Percentiles rank a stretch among this genome's conserved stretches.
Conservation (phyloP, 768 basidiomycete genomes). For the Pisolithus orientalis region DNA sequence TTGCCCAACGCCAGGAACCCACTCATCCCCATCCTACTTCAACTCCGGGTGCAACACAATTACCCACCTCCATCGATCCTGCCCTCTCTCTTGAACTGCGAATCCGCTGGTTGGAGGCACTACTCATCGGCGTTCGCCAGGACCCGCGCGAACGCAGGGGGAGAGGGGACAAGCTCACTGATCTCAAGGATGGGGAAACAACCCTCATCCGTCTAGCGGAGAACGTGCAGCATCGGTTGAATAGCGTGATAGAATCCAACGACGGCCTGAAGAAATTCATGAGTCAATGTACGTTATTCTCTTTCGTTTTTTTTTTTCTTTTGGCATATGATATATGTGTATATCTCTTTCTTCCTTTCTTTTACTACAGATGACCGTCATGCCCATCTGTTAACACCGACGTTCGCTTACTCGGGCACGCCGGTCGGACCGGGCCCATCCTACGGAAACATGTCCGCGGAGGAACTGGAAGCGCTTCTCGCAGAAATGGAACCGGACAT, state of each 20-base stretch:
- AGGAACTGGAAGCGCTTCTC: conserved; percentile 65
- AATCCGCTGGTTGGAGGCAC: conserved; percentile 73
- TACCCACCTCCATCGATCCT: conserved; percentile 45
- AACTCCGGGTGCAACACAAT: background rate
- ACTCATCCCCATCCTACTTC: background rate
- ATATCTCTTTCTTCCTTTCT: background rate
- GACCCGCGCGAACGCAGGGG: conserved; percentile 38
- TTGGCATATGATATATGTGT: background rate
- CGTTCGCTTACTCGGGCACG: conserved; percentile 68
- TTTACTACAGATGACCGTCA: conserved; percentile 61
- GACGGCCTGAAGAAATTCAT: conserved; percentile 73
- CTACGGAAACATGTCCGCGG: conserved; percentile 59
- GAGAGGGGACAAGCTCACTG: conserved; percentile 23
- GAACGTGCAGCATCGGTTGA: conserved; percentile 52
- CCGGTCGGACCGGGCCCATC: conserved; percentile 42
- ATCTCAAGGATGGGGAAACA: conserved; percentile 47
- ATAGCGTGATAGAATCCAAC: conserved; percentile 55
- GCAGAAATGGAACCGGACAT: conserved; percentile 81
- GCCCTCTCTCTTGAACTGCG: conserved; percentile 67
- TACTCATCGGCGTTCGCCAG: conserved; percentile 59
- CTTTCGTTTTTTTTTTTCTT: background rate
- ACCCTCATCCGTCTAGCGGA: conserved; percentile 55
- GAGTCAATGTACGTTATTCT: conserved; percentile 51
- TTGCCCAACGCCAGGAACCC: conserved; percentile 3
- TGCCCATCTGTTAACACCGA: conserved; percentile 64